Evolutionary conservation across 2,329 filamentous ascomycete species (phyloP).

Genomic region (Metarhizium sp.): DNA sequence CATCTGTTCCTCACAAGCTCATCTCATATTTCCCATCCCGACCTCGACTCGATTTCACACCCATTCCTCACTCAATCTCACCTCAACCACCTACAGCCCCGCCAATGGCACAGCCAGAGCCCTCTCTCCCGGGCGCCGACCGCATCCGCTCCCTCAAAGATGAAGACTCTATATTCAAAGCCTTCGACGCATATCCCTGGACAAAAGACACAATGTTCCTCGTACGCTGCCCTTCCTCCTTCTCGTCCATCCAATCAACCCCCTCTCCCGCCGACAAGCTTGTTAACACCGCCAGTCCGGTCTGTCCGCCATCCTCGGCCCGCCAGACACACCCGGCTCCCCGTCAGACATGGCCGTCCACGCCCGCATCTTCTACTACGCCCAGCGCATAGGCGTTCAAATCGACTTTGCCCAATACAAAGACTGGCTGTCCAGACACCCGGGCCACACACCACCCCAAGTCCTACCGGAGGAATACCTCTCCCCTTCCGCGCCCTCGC

Average conservation of each 20-base stretch:
- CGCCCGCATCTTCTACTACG: slow-evolving; percentile 60
- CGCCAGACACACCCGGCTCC: slow-evolving; percentile 35
- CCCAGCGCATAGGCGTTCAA: slow-evolving; percentile 35
- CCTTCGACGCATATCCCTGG: slow-evolving; percentile 61
- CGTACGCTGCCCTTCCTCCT: slow-evolving; percentile 24
- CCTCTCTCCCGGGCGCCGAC: slow-evolving; percentile 14
- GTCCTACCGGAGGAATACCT: slow-evolving; percentile 25
- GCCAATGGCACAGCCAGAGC: neutral
- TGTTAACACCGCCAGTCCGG: slow-evolving; percentile 34
- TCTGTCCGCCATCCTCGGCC: slow-evolving; percentile 54
- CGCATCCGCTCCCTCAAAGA: slow-evolving; percentile 29
- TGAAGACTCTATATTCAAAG: slow-evolving; percentile 40
- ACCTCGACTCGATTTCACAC: neutral
- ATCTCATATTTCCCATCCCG: neutral
- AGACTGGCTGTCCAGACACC: slow-evolving; percentile 41
- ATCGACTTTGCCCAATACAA: slow-evolving; percentile 63
- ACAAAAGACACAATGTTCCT: slow-evolving; percentile 59
- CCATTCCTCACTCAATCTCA: neutral
- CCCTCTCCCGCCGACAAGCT: neutral
- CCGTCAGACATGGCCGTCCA: slow-evolving; percentile 52
- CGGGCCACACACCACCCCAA: slow-evolving; percentile 24
- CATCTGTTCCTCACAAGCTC: neutral
- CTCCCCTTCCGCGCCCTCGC: slow-evolving; percentile 1
- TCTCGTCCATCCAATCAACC: neutral
- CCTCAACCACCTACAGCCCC: neutral